A percentile compares a stretch with the other conserved stretches of the same genome.
Conservation (phyloP, 2,329 filamentous ascomycete genomes). For the Phialocephala sp. region DNA sequence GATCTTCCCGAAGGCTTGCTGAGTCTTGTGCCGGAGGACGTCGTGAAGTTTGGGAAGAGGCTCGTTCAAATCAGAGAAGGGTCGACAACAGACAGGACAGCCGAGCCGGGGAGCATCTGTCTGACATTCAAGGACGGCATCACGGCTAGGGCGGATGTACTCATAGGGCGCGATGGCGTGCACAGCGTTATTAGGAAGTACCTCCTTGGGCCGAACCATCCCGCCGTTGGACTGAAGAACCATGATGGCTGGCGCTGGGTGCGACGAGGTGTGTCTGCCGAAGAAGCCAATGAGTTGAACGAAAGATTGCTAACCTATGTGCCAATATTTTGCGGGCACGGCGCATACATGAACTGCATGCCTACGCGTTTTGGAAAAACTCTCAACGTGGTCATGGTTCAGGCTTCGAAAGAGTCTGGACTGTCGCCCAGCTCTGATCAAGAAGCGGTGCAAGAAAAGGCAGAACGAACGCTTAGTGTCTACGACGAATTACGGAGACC, state of each 20-base stretch:
- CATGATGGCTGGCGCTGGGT: slow-evolving; percentile 17
- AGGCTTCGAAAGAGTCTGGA: background rate
- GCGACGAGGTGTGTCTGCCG: slow-evolving; percentile 8
- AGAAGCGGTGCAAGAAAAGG: background rate
- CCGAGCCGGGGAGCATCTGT: background rate
- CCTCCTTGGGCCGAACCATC: slow-evolving; percentile 14
- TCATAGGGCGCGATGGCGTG: slow-evolving; percentile 7
- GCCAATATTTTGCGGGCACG: slow-evolving; percentile 6
- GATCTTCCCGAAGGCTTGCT: slow-evolving; percentile 1
- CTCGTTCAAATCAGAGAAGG: background rate
- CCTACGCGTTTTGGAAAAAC: slow-evolving; percentile 8
- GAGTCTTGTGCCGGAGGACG: background rate
- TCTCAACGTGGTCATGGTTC: background rate
- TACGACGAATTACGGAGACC: slow-evolving; percentile 10
- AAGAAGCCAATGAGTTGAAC: slow-evolving; percentile 11
- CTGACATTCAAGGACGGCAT: slow-evolving; percentile 5
- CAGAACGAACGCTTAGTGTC: background rate
- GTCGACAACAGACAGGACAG: background rate
- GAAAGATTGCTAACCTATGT: slow-evolving; percentile 6
- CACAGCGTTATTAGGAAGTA: slow-evolving; percentile 16
- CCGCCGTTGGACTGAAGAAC: slow-evolving; percentile 12
- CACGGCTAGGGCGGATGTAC: background rate
- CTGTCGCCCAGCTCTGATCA: background rate
- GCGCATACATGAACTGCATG: slow-evolving; percentile 5
- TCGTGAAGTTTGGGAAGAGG: slow-evolving; percentile 5